phyloP scores from a whole-genome alignment of 345 rosid species.

The Viola odorata region DNA sequence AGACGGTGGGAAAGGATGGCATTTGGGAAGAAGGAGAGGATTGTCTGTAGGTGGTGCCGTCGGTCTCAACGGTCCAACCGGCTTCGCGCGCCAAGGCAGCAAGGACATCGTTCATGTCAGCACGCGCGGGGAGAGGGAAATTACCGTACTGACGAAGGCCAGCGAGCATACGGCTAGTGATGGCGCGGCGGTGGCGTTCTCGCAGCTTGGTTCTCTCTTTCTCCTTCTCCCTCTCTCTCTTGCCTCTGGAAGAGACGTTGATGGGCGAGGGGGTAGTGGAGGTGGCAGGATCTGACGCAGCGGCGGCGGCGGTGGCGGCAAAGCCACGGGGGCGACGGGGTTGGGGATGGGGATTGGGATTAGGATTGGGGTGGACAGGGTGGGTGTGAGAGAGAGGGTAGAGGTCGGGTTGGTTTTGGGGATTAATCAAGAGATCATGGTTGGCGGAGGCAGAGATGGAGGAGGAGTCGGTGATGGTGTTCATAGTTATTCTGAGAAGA shows the following conservation, averaged over 20 bases:
- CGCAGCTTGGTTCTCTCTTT: constrained; percentile 94
- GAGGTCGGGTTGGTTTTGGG: background rate
- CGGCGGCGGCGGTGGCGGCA: constrained; percentile 56
- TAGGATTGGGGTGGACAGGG: constrained; percentile 8
- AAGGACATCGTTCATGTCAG: constrained; percentile 98
- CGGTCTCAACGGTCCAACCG: constrained; percentile 94
- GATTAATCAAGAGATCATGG: constrained; percentile 6
- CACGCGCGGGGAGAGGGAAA: constrained; percentile 96
- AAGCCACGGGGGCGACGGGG: constrained; percentile 75
- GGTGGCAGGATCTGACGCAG: constrained; percentile 21
- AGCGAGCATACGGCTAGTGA: constrained; percentile 94
- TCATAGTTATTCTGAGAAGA: constrained; percentile 7
- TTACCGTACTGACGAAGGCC: constrained; percentile 91
- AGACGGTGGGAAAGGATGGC: background rate
- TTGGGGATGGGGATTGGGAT: constrained; percentile 27
- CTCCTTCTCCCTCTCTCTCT: constrained; percentile 89
- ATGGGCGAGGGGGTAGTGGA: constrained; percentile 1
- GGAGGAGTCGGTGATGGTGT: constrained; percentile 11
- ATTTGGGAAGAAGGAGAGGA: constrained; percentile 42
- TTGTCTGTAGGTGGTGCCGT: constrained; percentile 78
- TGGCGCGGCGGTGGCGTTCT: constrained; percentile 93
- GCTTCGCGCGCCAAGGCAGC: constrained; percentile 97
- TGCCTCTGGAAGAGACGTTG: constrained; percentile 41
- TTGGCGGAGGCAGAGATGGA: constrained; percentile 9
- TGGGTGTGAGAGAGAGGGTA: constrained; percentile 13